These are phyloP conservation scores for Fraxinus ornus DNA, from an alignment of 305 asterid species.

Conservation along the genomic window DNA sequence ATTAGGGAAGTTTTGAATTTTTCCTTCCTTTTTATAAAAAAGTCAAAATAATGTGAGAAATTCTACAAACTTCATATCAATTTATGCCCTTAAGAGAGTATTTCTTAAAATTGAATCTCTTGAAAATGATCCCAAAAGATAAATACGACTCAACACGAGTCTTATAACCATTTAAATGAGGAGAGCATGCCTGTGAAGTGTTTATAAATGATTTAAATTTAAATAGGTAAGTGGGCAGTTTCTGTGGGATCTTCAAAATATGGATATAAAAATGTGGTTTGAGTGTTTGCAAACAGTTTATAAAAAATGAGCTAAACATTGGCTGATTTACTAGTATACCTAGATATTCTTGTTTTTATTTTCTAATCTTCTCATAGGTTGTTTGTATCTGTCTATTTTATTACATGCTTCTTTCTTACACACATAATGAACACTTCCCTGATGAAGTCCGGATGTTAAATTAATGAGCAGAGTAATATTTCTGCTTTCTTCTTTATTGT, in stretches of 20 bases:
- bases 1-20: background rate
- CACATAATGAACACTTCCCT: background rate
- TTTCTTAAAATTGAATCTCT: background rate
- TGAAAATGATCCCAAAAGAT: background rate
- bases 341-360: background rate
- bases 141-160: background rate
- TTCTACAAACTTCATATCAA: background rate
- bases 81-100: background rate
- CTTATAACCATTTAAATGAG: background rate
- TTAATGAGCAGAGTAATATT: background rate
- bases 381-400: background rate
- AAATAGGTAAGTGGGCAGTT: background rate
- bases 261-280: background rate
- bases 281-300: background rate
- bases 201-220: background rate
- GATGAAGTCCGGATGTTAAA: background rate
- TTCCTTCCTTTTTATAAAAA: background rate
- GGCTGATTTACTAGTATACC: background rate
- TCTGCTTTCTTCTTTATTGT: slow-evolving; percentile 11
- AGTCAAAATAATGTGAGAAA: background rate
- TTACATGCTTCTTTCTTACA: background rate
- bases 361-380: background rate
- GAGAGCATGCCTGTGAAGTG: background rate
- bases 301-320: background rate
- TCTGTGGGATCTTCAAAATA: background rate